These are phyloP conservation scores for Metschnikowia peoriensis DNA, from an alignment of 805 yeast genomes.

Conservation along the genomic window DNA sequence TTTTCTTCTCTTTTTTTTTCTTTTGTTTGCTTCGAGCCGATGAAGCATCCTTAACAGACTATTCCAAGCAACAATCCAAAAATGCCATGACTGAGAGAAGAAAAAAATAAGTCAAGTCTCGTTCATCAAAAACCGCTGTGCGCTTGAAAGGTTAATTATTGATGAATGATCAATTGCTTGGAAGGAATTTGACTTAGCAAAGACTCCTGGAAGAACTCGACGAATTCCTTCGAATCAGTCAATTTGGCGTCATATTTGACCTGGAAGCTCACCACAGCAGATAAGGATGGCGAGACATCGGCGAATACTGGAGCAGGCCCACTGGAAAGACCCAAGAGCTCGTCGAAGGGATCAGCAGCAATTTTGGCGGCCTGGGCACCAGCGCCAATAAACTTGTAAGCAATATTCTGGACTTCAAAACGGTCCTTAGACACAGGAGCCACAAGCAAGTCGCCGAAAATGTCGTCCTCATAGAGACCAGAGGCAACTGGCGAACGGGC, in stretches of 20 bases:
- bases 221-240: slow-evolving; percentile 37
- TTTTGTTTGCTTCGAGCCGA: no score
- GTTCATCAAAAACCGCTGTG: no score
- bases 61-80: no score
- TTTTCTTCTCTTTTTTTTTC: no score
- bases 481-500: slow-evolving; percentile 31
- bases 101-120: no score
- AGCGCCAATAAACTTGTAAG: slow-evolving; percentile 25
- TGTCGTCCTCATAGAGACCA: slow-evolving; percentile 21
- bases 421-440: slow-evolving; percentile 36
- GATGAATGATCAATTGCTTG: slow-evolving; percentile 19
- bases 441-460: slow-evolving; percentile 39
- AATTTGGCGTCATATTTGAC: slow-evolving; percentile 32
- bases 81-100: no score
- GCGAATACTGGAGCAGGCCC: slow-evolving; percentile 4
- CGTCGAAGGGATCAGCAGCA: slow-evolving; percentile 28
- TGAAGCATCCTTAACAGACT: no score
- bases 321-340: slow-evolving; percentile 28
- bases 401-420: slow-evolving; percentile 32
- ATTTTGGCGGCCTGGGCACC: slow-evolving; percentile 4
- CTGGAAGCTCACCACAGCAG: slow-evolving; percentile 33
- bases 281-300: slow-evolving; percentile 8
- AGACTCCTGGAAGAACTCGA: slow-evolving; percentile 32
- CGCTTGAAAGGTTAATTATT: slow-evolving; percentile 1
- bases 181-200: slow-evolving; percentile 34